Base-by-base conservation (phyloP, 768 basidiomycete genomes). In the Podaxis sp. region DNA sequence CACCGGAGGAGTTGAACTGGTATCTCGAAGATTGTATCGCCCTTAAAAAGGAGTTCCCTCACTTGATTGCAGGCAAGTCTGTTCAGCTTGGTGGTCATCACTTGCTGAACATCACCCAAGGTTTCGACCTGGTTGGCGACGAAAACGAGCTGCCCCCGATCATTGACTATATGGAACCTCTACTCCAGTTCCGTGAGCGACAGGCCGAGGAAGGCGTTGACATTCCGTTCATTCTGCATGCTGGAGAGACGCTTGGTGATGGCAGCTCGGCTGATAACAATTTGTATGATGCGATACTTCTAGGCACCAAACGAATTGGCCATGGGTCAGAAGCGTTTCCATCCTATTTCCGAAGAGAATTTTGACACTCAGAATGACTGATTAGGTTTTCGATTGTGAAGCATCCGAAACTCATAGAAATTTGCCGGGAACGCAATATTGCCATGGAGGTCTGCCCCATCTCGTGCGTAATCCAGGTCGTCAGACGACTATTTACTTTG, bases 61-160 rank as follows among this genome's bases (percentile, higher is more conserved):
- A 89, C 63, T 72, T 90, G 42, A 87, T 92, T 50, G 82, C 82
- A 46, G 90, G 89, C 84, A 47, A 6, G 23, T 35, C n/a, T 48
- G 10, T 56, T 55, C n/a, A 27, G n/a, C n/a, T 23, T 0, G 9
- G 18, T 4, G 23, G 2, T 48, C 23, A 16, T 48, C 10, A 21
- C 27, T 9, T 23, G 14, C n/a, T 44, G 42, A 44, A 50, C 50
- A 57, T 53, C 42, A 50, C 16, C 60, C 2, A 59, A 89, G 89
- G 88, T 2, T 93, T 91, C 65, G 90, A 92, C 73, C 79, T 92
- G 18, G 90, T 91, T n/a, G 90, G 90, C 3, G 78, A 87, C 50
- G 90, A 92, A 67, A 85, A 91, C 67, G 72, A 71, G 5, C 65
- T 82, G 23, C 77, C 74, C 42, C 87, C 89, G 16, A 76, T 90